Evolutionary conservation across 1,139 yeast species (phyloP).

Genomic region (Suhomyces bolitotheri): DNA sequence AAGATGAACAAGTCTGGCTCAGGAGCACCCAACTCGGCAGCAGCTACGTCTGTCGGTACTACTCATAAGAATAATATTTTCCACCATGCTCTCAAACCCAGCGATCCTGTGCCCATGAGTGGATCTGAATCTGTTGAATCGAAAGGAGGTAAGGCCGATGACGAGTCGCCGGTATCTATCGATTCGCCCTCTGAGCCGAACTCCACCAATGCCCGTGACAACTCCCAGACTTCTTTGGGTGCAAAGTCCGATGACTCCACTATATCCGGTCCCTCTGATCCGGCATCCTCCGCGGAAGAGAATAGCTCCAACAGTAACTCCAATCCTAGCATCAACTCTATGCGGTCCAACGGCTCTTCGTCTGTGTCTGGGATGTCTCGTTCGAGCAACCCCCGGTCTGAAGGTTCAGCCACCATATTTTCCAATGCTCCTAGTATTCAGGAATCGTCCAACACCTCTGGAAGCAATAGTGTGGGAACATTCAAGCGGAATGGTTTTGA

Average conservation of each 20-base stretch:
- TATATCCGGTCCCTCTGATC: conserved; percentile 6
- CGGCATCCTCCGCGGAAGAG: conserved; percentile 5
- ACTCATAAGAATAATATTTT: conserved; percentile 17
- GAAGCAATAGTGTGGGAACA: conserved; percentile 14
- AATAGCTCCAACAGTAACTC: conserved; percentile 2
- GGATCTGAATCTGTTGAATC: neutral
- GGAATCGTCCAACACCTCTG: conserved; percentile 13
- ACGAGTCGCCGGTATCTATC: conserved; percentile 10
- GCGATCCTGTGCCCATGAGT: conserved; percentile 22
- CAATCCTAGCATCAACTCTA: conserved; percentile 4
- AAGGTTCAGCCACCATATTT: conserved; percentile 5
- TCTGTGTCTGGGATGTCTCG: conserved; percentile 1
- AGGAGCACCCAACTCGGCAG: conserved; percentile 3
- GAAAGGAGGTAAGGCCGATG: conserved; percentile 1
- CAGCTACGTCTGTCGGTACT: too few relatives aligned
- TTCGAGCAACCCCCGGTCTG: neutral
- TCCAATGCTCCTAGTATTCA: conserved; percentile 12
- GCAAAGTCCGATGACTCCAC: conserved; percentile 9
- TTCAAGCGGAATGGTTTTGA: conserved; percentile 1
- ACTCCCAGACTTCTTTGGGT: conserved; percentile 3
- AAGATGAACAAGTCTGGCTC: conserved; percentile 14
- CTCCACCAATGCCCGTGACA: neutral
- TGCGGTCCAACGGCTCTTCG: neutral
- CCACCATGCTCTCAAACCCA: conserved; percentile 25
- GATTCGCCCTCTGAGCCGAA: conserved; percentile 5